Evolutionary conservation across 192 early-diverging fungal species (phyloP), one percentile per base, ranked within the genome.

Genomic region (Coemansia sp.): DNA sequence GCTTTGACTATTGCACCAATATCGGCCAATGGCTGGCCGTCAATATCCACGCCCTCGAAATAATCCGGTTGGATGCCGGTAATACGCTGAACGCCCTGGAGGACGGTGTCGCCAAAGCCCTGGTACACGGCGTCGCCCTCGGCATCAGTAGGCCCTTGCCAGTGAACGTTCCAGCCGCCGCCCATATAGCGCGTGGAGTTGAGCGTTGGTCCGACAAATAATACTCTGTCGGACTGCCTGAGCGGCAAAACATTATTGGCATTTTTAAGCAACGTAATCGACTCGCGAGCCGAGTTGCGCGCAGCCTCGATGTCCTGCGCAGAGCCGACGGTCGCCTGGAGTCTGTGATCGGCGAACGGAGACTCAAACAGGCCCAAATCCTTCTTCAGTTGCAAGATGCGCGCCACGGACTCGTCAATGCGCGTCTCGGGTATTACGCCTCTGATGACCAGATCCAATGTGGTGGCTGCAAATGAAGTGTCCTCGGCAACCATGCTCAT

Each of bases 401-500:
- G 80, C 0, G 73, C 86, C 8, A 79, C 87, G 2, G 86, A 86
- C 31, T 85, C 81, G 16, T 87, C 81, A 7, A 88, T 59, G 7
- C 87, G 66, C 3, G 42, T 13, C 21, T 75, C 77, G 1, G 77
- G 29, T 10, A 89, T 50, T 9, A 21, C 16, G 7, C 77, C 78
- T 27, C 57, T 66, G 0, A 70, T 44, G 0, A 89, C 86, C 0
- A 89, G 72, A 1, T 59, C 61, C 13, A 76, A 29, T 9, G 77
- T 64, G 17, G 74, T 62, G 13, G 71, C 65, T 24, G 84, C 64
- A 59, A 89, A 89, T 17, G 72, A 86, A n/a, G 66, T 63, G 45
- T 87, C 85, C 9, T 87, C 80, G 1, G 88, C 79, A 3, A 88
- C 86, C 88, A 89, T 89, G 54, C 84, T 78, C 84, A 89, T 88